Base-by-base conservation (phyloP, 805 yeast species). In the Sporopachydermia lactativora region DNA sequence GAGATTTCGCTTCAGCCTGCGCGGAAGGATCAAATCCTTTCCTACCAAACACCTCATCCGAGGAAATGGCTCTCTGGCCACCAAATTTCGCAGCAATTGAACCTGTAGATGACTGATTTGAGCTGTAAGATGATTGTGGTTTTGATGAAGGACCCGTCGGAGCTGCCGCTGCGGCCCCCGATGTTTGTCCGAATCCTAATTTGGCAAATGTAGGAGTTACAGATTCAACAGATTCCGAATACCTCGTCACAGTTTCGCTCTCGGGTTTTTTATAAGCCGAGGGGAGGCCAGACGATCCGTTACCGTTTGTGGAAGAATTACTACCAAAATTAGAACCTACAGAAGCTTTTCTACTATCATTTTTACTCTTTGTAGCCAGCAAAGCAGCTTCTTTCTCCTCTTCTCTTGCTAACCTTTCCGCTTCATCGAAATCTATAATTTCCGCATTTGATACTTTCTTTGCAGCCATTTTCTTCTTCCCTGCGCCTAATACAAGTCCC, bases 1-100 rank as follows among this genome's bases (percentile, higher is more conserved):
- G 88, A n/a, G 72, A 55, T 47, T 71, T 70, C 2, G 96, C 96
- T 59, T 86, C 96, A 37, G 69, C 70, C 42, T 80, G 80, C 34
- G 83, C 82, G 2, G 66, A 68, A 48, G 81, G 81, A 52, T 85
- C 96, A 53, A 73, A 84, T 17, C 76, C 64, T 36, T 88, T 89
- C 53, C 95, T 77, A 15, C 96, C 96, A 59, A 92, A 92, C 53
- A 73, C 75, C 63, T 88, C 94, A 61, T 92, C 97, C 2, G 96
- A 88, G 0, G 97, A 92, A 47, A 92, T 92, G 38, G 88, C 95
- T 70, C 84, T 89, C 58, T 88, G 96, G 35, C 64, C 65, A 42
- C 96, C 96, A 56, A 72, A 92, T 63, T 85, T 83, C 52, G 65
- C 68, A 34, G 73, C 75, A 19, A 81, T 81, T 48, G 77, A 78